phyloP scores from a whole-genome alignment of 306 rosid genomes.

The Cucurbita pepo region DNA sequence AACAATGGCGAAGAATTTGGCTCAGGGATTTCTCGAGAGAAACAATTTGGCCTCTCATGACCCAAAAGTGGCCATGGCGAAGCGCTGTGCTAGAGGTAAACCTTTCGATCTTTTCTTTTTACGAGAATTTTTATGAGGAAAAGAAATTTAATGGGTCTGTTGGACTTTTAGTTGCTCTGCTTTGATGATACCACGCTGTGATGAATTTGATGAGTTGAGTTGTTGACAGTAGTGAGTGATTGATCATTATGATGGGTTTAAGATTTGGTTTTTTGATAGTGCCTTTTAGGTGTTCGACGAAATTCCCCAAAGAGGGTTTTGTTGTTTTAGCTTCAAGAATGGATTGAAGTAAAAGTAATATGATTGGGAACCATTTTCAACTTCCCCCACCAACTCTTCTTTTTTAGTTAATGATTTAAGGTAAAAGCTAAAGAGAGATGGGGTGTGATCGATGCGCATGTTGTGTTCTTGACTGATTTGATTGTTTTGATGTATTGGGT shows the following conservation, averaged over 20 bases:
- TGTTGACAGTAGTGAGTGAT: not conserved
- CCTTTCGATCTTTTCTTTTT: not conserved
- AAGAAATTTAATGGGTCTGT: not conserved
- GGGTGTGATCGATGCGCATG: constrained; percentile 2
- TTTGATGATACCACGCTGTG: not conserved
- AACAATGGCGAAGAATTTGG: constrained; percentile 47
- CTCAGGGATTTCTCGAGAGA: constrained; percentile 44
- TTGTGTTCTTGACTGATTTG: not conserved
- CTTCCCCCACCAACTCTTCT: not conserved
- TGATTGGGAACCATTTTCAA: not conserved
- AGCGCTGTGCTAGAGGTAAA: constrained; percentile 59
- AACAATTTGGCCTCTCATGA: constrained; percentile 30
- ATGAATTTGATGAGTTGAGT: not conserved
- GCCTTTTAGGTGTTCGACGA: not conserved
- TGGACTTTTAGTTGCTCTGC: not conserved
- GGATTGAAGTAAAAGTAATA: not conserved
- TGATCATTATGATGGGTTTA: not conserved
- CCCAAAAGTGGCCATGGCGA: constrained; percentile 74
- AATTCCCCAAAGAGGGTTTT: not conserved
- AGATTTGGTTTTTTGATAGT: not conserved
- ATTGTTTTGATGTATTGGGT: not conserved
- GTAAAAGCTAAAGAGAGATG: constrained; percentile 2
- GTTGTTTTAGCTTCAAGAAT: not conserved
- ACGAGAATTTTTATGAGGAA: not conserved
- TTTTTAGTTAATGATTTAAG: not conserved